Percentiles rank a stretch among this genome's conserved stretches.
These are phyloP conservation scores for Passalora sequoiae DNA, from an alignment of 2,329 filamentous ascomycete species.

Conservation along the genomic window DNA sequence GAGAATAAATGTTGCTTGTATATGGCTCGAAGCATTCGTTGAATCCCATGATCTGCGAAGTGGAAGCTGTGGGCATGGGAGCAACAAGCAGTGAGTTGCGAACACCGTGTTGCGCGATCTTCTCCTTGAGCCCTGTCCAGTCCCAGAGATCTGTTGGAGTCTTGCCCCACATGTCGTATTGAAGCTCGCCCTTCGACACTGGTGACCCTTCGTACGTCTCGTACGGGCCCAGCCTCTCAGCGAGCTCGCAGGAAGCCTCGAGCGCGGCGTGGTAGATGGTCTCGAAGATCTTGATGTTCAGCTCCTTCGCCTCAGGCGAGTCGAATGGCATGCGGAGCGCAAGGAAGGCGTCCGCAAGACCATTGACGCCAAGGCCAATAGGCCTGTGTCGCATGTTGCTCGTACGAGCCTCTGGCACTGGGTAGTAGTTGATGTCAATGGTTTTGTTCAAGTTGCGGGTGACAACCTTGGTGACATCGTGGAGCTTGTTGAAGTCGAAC, in stretches of 20 bases:
- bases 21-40: slow-evolving; percentile 99
- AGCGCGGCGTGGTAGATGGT: slow-evolving; percentile 97
- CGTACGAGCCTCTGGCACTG: slow-evolving; percentile 86
- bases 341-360: slow-evolving; percentile 96
- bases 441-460: slow-evolving; percentile 96
- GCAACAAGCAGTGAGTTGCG: slow-evolving; percentile 94
- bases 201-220: slow-evolving; percentile 88
- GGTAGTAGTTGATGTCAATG: slow-evolving; percentile 97
- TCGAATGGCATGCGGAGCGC: slow-evolving; percentile 95
- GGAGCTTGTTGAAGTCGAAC: slow-evolving; percentile 95
- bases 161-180: slow-evolving; percentile 98
- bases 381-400: slow-evolving; percentile 97
- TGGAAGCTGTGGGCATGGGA: slow-evolving; percentile 96
- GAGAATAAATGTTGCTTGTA: slow-evolving; percentile 99
- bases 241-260: slow-evolving; percentile 81
- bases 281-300: slow-evolving; percentile 99
- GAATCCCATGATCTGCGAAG: slow-evolving; percentile 95
- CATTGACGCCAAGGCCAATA: slow-evolving; percentile 93
- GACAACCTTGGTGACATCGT: slow-evolving; percentile 88
- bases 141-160: slow-evolving; percentile 95
- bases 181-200: slow-evolving; percentile 88
- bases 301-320: slow-evolving; percentile 83
- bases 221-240: slow-evolving; percentile 78
- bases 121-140: slow-evolving; percentile 80
- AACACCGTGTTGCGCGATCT: slow-evolving; percentile 88